Evolutionary conservation across 768 basidiomycete species (phyloP).

Genomic region (Chiua virens): DNA sequence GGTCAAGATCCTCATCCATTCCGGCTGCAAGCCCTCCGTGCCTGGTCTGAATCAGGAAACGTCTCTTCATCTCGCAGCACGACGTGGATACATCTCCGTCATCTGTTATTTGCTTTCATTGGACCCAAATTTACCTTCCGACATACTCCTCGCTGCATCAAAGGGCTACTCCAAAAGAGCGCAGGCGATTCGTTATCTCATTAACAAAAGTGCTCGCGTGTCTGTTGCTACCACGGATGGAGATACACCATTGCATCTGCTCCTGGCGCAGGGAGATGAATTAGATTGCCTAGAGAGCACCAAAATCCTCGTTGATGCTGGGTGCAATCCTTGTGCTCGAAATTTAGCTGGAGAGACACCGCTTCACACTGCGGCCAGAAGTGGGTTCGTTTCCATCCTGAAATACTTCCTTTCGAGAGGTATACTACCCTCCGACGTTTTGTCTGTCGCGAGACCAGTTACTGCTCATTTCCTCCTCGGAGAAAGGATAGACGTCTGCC

Average conservation of each 20-base stretch:
- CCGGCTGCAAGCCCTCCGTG: neutral
- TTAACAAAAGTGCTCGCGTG: neutral
- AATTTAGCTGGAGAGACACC: neutral
- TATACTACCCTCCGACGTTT: too few species aligned
- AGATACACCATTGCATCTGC: neutral
- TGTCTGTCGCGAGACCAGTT: neutral
- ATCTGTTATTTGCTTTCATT: neutral
- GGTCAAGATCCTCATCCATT: neutral
- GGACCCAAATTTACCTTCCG: neutral
- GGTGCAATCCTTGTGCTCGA: constrained; percentile 1
- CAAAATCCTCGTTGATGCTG: constrained; percentile 4
- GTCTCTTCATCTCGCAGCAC: neutral
- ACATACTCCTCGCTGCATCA: neutral
- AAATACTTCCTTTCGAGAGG: neutral
- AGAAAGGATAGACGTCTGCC: neutral
- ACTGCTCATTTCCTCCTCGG: neutral
- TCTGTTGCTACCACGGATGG: neutral
- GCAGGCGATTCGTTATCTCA: neutral
- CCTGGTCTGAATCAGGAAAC: neutral
- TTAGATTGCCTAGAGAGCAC: neutral
- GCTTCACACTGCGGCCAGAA: neutral
- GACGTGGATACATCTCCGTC: neutral
- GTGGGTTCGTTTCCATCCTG: neutral
- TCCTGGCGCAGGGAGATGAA: neutral
- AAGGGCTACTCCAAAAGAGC: neutral